Conservation (phyloP, 192 early-diverging fungal species). For the Entrophospora sp. region DNA sequence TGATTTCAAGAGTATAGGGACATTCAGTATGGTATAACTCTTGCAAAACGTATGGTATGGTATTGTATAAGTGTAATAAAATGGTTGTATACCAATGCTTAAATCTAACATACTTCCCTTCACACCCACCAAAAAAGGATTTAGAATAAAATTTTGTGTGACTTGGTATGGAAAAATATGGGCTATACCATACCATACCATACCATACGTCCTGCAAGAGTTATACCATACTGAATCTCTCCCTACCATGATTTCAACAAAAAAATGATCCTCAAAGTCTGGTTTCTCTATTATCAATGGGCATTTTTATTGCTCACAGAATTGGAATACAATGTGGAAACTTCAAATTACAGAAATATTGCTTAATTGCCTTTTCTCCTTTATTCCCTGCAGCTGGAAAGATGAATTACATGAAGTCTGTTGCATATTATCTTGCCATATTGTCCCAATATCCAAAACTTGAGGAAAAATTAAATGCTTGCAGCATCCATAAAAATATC, state of each 20-base stretch:
- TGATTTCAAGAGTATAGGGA: background rate
- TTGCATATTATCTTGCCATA: background rate
- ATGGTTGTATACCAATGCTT: too few relatives aligned
- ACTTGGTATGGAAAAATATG: background rate
- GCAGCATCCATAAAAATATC: background rate
- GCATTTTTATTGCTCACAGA: background rate
- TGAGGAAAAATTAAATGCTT: background rate
- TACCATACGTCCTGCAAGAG: too few relatives aligned
- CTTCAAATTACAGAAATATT: background rate
- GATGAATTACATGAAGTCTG: background rate
- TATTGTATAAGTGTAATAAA: too few relatives aligned
- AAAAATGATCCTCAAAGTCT: background rate
- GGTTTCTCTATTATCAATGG: background rate
- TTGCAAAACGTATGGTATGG: too few relatives aligned
- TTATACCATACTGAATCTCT: too few relatives aligned
- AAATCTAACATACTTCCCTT: too few relatives aligned
- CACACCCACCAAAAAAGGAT: too few relatives aligned
- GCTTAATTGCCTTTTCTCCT: background rate
- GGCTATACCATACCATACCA: too few relatives aligned
- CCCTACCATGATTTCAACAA: too few relatives aligned
- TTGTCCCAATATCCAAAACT: background rate
- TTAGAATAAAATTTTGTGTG: background rate
- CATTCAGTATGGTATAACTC: too few relatives aligned
- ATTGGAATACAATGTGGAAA: background rate
- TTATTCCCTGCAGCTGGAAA: background rate